Evolutionary conservation across 2,329 filamentous ascomycete genomes (phyloP).

Genomic region (Coniella lustricola): DNA sequence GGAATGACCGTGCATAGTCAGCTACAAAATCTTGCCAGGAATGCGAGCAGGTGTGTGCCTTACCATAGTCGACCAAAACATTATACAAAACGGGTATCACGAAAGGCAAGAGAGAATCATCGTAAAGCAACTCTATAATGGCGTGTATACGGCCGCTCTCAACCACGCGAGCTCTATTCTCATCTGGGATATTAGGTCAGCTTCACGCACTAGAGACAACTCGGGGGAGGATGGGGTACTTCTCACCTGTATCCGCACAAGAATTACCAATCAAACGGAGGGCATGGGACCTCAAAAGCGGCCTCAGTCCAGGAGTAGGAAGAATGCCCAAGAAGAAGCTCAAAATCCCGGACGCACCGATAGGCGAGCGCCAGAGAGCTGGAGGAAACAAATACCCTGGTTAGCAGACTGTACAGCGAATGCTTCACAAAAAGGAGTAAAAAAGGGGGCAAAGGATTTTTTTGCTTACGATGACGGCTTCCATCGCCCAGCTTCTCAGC

Average conservation of each 20-base stretch:
- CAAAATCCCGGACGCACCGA: constrained; percentile 52
- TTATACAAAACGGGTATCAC: constrained; percentile 56
- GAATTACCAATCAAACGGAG: constrained; percentile 55
- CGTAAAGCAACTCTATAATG: constrained; percentile 41
- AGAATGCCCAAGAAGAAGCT: constrained; percentile 47
- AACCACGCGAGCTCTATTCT: constrained; percentile 51
- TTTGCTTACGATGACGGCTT: constrained; percentile 45
- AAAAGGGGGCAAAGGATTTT: not conserved
- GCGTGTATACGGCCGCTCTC: constrained; percentile 38
- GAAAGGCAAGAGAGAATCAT: constrained; percentile 43
- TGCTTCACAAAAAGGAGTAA: not conserved
- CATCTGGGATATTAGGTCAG: constrained; percentile 33
- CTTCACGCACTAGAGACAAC: not conserved
- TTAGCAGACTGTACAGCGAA: not conserved
- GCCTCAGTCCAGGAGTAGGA: constrained; percentile 29
- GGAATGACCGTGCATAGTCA: constrained; percentile 17
- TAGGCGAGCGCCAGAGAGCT: constrained; percentile 50
- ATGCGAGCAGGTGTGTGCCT: constrained; percentile 15
- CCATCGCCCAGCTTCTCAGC: constrained; percentile 48
- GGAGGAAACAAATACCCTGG: constrained; percentile 2
- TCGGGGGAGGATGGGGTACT: not conserved
- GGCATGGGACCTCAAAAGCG: constrained; percentile 44
- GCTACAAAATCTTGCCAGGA: not conserved
- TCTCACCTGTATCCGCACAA: constrained; percentile 51
- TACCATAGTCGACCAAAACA: constrained; percentile 57